Evolutionary conservation across 208 protist species (phyloP), one percentile per base, ranked within the genome.

Genomic region (Crithidia thermophila): DNA sequence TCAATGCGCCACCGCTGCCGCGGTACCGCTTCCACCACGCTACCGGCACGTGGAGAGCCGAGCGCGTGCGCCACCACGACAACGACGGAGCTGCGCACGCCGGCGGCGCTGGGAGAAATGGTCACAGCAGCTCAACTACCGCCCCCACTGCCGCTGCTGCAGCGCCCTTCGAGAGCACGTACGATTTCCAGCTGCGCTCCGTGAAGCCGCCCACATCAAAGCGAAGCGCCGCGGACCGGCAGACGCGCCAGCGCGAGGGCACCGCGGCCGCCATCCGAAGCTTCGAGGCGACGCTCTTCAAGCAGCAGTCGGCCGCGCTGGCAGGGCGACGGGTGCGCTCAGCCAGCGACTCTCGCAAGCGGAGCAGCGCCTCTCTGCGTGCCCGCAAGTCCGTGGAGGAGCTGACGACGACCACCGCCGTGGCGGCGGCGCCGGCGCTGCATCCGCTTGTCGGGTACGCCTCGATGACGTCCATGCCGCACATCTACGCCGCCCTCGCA

Each of bases 381-480:
- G 9, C 47, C 20, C 57, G n/a, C 57, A 62, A 51, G 42, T 62
- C 46, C 18, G 18, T n/a, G 34, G 50, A 49, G 14, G 36, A 3
- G 31, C 23, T 7, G 10, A 20, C 31, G 1, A 21, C 43, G 2
- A 31, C 43, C 16, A 23, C 62, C 28, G 1, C 40, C 21, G 30
- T 36, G 1, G 25, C 23, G 14, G 45, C 51, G 4, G 39, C 28
- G 39, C 30, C 8, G 1, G n/a, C 33, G 20, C 20, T 77, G 52
- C 84, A 87, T 51, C 88, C 88, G 1, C 42, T 94, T 9, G 37
- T 89, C 55, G 88, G 88, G n/a, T 86, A 82, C 45, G 62, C 89
- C 14, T 78, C 70, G 52, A 68, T 75, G 28, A 50, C 82, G 1
- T 76, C 82, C 0, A 67, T 94, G 16, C 74, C 74, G 25, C 71